These are phyloP conservation scores for Pyricularia sp. DNA, from an alignment of 2,329 filamentous ascomycete species.

Conservation along the genomic window DNA sequence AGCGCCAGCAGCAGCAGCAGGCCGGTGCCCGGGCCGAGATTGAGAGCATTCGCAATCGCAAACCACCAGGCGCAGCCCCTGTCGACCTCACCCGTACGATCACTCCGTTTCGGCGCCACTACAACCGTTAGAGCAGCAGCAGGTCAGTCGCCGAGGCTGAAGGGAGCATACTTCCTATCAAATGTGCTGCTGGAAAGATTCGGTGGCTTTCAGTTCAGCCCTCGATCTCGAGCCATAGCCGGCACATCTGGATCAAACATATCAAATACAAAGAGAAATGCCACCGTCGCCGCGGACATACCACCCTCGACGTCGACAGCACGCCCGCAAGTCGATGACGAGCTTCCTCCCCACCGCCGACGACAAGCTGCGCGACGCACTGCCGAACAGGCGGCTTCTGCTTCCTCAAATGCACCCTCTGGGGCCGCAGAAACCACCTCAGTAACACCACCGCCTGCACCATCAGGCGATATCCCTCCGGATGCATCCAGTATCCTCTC, in stretches of 20 bases:
- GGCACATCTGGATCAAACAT: background rate
- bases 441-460: background rate
- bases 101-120: background rate
- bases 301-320: background rate
- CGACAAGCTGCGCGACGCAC: conserved; percentile 8
- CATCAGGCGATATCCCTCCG: conserved; percentile 11
- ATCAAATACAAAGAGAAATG: background rate
- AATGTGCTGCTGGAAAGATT: conserved; percentile 18
- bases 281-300: background rate
- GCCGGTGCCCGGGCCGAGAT: background rate
- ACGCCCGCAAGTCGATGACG: background rate
- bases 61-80: background rate
- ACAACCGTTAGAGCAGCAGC: background rate
- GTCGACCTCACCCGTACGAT: background rate
- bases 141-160: conserved; percentile 10
- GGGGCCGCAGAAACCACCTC: background rate
- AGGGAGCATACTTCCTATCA: conserved; percentile 21
- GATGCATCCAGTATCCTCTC: conserved; percentile 41
- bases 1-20: background rate
- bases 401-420: background rate
- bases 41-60: background rate
- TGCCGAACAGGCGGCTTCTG: background rate
- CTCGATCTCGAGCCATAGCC: conserved; percentile 2
- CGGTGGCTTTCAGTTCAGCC: conserved; percentile 2
- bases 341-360: conserved; percentile 10